phyloP scores from a whole-genome alignment of 805 yeast species.

The Huiozyma sinensis region DNA sequence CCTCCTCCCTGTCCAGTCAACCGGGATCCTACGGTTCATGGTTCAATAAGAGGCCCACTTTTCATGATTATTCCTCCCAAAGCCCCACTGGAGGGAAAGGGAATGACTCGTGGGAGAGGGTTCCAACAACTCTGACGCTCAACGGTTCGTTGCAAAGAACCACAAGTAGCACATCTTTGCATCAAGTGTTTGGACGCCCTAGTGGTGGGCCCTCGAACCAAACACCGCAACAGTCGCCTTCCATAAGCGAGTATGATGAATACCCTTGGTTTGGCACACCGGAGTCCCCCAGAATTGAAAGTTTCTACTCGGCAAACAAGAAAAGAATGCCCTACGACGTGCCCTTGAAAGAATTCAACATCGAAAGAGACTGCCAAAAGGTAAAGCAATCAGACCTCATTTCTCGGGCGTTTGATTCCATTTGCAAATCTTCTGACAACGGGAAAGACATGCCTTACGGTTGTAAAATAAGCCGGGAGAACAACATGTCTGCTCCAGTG shows the following conservation, averaged over 20 bases:
- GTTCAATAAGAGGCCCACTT: conserved; percentile 22
- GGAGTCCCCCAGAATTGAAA: conserved; percentile 18
- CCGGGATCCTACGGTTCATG: conserved; percentile 27
- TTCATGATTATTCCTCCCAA: conserved; percentile 13
- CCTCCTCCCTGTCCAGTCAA: conserved; percentile 30
- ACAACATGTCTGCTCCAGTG: conserved; percentile 17
- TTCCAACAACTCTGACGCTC: conserved; percentile 6
- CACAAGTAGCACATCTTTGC: conserved; percentile 19
- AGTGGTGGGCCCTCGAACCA: conserved; percentile 6
- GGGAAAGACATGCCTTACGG: too few relatives aligned
- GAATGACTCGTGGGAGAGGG: conserved; percentile 17
- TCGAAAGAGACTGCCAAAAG: conserved; percentile 21
- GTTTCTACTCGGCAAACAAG: conserved; percentile 1
- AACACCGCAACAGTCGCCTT: conserved; percentile 30
- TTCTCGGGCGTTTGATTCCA: conserved; percentile 19
- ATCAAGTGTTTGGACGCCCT: conserved; percentile 13
- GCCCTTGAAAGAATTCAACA: conserved; percentile 9
- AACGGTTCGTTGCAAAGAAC: conserved; percentile 16
- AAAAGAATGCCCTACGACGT: conserved; percentile 3
- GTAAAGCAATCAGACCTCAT: conserved; percentile 20
- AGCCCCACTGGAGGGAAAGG: conserved; percentile 17
- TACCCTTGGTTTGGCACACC: conserved; percentile 32
- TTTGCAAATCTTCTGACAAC: conserved; percentile 6
- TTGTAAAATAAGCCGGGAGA: background rate
- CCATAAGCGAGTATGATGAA: conserved; percentile 30